phyloP scores from a whole-genome alignment of 345 rosid species.

The Euclidium syriacum region DNA sequence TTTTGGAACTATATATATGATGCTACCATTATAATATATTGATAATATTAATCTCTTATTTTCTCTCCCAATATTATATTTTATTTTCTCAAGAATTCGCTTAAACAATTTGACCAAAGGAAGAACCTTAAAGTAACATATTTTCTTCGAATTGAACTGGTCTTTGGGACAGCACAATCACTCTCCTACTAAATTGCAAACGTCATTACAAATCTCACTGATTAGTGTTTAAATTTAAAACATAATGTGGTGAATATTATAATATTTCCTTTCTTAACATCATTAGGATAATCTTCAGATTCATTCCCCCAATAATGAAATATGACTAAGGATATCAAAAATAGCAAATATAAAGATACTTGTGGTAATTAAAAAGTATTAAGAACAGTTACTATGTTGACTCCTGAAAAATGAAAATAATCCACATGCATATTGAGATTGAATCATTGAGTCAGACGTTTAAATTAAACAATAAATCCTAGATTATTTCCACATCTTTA shows the following conservation, averaged over 20 bases:
- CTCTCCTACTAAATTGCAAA: not conserved
- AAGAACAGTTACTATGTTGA: not conserved
- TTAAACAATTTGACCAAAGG: not conserved
- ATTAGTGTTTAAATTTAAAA: not conserved
- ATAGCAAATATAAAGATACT: not conserved
- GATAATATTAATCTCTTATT: not conserved
- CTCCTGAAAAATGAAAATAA: not conserved
- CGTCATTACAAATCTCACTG: not conserved
- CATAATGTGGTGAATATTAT: not conserved
- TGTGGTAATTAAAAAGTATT: too few relatives aligned
- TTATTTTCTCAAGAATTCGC: not conserved
- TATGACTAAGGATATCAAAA: not conserved
- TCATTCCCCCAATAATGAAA: not conserved
- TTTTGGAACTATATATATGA: not conserved
- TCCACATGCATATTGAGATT: not conserved
- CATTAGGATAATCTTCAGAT: not conserved
- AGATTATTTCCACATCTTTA: not conserved
- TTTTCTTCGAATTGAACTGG: not conserved
- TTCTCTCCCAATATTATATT: not conserved
- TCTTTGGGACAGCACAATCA: conserved; percentile 7
- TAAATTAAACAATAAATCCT: not conserved
- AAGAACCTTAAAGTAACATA: not conserved
- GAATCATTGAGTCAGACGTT: not conserved
- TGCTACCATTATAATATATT: not conserved
- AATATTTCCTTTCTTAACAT: not conserved